Base-by-base conservation (phyloP, 2,329 filamentous ascomycete genomes). In the Moelleriella libera region DNA sequence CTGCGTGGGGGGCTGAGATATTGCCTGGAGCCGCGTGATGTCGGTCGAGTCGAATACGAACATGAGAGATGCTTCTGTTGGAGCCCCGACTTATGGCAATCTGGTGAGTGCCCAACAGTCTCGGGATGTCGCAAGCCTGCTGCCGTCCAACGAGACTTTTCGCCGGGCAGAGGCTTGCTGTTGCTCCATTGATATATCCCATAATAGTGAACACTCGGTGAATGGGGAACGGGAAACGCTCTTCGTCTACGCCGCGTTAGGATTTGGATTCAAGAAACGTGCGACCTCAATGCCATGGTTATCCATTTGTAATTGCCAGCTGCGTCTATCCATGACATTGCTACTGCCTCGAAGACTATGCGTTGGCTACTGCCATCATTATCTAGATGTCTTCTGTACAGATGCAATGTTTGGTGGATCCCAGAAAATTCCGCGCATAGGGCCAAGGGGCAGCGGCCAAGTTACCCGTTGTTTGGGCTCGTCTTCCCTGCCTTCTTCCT, bases 1-100 rank as follows among this genome's bases (percentile, higher is more conserved):
- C 52, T 1, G 51, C 54, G 4, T 66, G 62, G 64, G 65, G 60
- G 6, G 61, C 68, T 0, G 72, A 68, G 48, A 28, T 72, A 2
- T 76, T 0, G 61, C 62, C 2, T 80, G 75, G 76, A 57, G 66
- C 2, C 21, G 21, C 21, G 21, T 21, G 21, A 21, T 21, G 21
- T 21, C 21, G 21, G 21, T 21, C 21, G 21, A 21, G 2, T 21
- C 21, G 21, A 21, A 21, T 21, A 34, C 46, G 0, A 32, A 21
- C 6, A 50, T 57, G 2, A 53, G 49, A 0, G 53, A 60, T 1
- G 21, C 21, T 21, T 21, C 21, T 21, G 2, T 21, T 21, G 21
- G 21, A 21, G 46, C 31, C 0, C 66, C 68, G 4, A 68, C 67
- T 0, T 67, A 75, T 54, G 66, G 74, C 28, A 68, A 62, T 0